Conservation (phyloP, 2,329 filamentous ascomycete genomes). For the Pseudogymnoascus destructans region DNA sequence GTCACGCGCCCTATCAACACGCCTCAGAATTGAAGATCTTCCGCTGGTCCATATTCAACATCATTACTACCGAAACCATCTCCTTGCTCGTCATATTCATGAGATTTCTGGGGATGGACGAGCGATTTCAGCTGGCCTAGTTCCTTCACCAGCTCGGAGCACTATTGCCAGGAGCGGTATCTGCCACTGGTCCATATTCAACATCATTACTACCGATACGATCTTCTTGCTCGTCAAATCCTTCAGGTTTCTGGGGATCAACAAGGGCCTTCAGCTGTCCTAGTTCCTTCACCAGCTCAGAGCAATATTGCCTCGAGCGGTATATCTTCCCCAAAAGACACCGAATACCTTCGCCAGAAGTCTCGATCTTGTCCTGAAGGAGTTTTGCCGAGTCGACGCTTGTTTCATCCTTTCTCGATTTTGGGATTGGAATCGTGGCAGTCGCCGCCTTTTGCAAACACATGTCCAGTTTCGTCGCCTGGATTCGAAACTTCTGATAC, state of each 20-base stretch:
- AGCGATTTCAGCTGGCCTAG: constrained; percentile 15
- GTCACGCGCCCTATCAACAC: not conserved
- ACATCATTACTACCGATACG: not conserved
- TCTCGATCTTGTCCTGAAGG: constrained; percentile 16
- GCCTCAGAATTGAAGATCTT: not conserved
- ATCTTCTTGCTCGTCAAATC: not conserved
- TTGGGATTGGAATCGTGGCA: not conserved
- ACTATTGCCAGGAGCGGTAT: constrained; percentile 13
- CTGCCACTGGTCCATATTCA: not conserved
- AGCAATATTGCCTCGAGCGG: constrained; percentile 15
- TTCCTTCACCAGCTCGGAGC: constrained; percentile 17
- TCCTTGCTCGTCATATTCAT: not conserved
- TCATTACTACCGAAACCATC: not conserved
- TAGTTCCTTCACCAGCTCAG: constrained; percentile 17
- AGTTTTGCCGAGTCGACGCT: constrained; percentile 12
- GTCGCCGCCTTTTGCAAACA: not conserved
- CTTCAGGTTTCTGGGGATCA: constrained; percentile 11
- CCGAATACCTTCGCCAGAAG: constrained; percentile 13
- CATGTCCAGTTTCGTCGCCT: not conserved
- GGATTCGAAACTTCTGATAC: not conserved
- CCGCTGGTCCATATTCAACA: not conserved
- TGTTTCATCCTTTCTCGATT: constrained; percentile 5
- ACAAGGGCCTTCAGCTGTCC: constrained; percentile 15
- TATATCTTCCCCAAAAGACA: constrained; percentile 14
- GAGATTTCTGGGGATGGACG: constrained; percentile 14